Percentiles rank a stretch among this genome's conserved stretches.
Conservation (phyloP, 2,329 filamentous ascomycete genomes). For the Curvularia lunata region DNA sequence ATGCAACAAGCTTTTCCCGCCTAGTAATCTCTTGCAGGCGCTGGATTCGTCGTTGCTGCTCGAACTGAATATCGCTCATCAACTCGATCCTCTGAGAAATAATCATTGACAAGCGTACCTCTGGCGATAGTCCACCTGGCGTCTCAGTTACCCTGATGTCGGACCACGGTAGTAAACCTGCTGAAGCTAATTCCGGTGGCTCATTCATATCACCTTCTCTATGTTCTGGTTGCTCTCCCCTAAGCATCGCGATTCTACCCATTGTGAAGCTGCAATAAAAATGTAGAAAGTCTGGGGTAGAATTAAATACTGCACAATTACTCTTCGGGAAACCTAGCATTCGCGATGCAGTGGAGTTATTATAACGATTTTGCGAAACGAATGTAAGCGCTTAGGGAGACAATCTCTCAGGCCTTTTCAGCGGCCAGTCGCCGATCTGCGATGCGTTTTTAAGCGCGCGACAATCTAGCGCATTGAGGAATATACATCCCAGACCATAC, state of each 20-base stretch:
- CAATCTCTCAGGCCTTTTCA: not conserved
- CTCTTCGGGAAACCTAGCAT: not conserved
- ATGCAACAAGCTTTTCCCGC: not conserved
- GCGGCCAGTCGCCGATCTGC: not conserved
- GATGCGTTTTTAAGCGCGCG: not conserved
- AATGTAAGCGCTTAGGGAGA: not conserved
- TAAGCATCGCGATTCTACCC: not conserved
- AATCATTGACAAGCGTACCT: not conserved
- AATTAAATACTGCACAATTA: not conserved
- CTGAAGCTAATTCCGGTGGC: not conserved
- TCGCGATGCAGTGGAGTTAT: too few relatives aligned
- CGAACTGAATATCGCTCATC: not conserved
- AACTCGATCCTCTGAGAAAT: not conserved
- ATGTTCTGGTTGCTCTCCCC: not conserved
- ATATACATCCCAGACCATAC: not conserved
- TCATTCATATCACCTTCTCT: not conserved
- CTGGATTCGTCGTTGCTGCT: not conserved
- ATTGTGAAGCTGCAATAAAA: not conserved
- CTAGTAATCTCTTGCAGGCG: not conserved
- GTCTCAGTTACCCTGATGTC: not conserved
- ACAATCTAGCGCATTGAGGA: not conserved
- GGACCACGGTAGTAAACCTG: not conserved
- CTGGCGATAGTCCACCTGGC: not conserved
- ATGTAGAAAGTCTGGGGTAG: not conserved
- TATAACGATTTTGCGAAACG: not conserved